Evolutionary conservation across 169 alveolate genomes (phyloP), one percentile per base, ranked within the genome.

Genomic region (Toxoplasma gondii): DNA sequence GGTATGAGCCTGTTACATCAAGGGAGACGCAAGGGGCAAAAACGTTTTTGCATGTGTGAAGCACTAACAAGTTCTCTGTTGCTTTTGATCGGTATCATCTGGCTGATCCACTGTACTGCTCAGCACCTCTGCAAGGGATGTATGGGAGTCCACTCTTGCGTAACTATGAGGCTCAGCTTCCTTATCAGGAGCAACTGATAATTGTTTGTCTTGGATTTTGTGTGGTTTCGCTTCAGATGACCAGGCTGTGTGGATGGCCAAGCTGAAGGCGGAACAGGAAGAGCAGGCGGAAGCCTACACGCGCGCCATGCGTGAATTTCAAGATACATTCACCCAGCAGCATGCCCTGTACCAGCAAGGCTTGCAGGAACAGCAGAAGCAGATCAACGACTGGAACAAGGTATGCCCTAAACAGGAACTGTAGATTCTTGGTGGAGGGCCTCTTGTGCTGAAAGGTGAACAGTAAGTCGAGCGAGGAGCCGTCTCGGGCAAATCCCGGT

Each of bases 301-400:
- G 29, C 83, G 82, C 67, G 96, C 96, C 44, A 94, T 94, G 96
- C 90, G 90, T 80, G 93, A 88, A 64, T 94, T 94, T 29, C 96
- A 94, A 54, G 94, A 91, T 16, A 86, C 90, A 58, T 94, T 88
- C 44, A 92, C 93, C 58, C 88, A 91, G 93, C 96, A 94, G 92
- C 93, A 94, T 31, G 94, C 96, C 41, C 81, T 94, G 10, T 94
- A 94, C 34, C 96, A 94, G 54, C 96, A 94, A 88, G 96, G 96
- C 17, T 91, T 94, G 34, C 64, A 90, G 88, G 96, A 94, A 58
- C 96, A 94, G 39, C 96, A 94, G 70, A 94, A 82, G 43, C 96
- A 94, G 80, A 94, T 94, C 58, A 88, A 67, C 45, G 96, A 94
- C 84, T 94, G 96, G 96, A 94, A 94, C 91, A 81, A 91, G 94